phyloP scores from a whole-genome alignment of 768 basidiomycete species.

The Pisolithus marmoratus region DNA sequence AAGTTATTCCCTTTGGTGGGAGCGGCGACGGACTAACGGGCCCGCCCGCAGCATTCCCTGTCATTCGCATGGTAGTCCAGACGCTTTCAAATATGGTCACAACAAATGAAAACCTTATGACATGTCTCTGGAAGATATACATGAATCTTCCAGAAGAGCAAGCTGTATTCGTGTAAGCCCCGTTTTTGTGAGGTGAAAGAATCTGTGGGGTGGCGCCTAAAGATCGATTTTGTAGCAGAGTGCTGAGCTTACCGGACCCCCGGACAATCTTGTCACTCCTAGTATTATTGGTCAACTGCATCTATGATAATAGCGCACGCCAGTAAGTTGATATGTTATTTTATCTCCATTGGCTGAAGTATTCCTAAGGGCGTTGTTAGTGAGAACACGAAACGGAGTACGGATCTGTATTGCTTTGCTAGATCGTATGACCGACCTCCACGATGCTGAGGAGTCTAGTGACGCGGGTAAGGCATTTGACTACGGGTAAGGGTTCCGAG shows the following conservation, averaged over 20 bases:
- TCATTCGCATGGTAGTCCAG: constrained; percentile 67
- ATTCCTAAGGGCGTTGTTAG: constrained; percentile 41
- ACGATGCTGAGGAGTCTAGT: constrained; percentile 60
- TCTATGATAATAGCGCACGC: constrained; percentile 49
- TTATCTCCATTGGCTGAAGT: constrained; percentile 6
- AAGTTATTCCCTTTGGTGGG: constrained; percentile 16
- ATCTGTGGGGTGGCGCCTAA: constrained; percentile 3
- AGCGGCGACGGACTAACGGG: background rate
- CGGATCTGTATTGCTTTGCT: constrained; percentile 65
- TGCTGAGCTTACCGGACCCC: constrained; percentile 60
- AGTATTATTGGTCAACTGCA: constrained; percentile 68
- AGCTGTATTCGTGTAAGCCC: constrained; percentile 66
- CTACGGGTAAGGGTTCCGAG: constrained; percentile 48
- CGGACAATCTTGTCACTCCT: constrained; percentile 56
- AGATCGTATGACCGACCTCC: constrained; percentile 64
- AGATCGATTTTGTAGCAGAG: constrained; percentile 35
- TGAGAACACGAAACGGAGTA: constrained; percentile 48
- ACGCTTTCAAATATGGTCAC: constrained; percentile 83
- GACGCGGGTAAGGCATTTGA: constrained; percentile 70
- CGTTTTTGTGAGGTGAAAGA: constrained; percentile 2
- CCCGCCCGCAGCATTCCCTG: constrained; percentile 44
- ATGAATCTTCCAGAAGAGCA: constrained; percentile 67
- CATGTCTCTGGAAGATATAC: constrained; percentile 59
- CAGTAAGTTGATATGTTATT: constrained; percentile 39
- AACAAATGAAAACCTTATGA: constrained; percentile 52